Percentiles rank a stretch among this genome's conserved stretches.
Evolutionary conservation across 768 basidiomycete species (phyloP).

Genomic region (Rhodotorula kratochvilovae): DNA sequence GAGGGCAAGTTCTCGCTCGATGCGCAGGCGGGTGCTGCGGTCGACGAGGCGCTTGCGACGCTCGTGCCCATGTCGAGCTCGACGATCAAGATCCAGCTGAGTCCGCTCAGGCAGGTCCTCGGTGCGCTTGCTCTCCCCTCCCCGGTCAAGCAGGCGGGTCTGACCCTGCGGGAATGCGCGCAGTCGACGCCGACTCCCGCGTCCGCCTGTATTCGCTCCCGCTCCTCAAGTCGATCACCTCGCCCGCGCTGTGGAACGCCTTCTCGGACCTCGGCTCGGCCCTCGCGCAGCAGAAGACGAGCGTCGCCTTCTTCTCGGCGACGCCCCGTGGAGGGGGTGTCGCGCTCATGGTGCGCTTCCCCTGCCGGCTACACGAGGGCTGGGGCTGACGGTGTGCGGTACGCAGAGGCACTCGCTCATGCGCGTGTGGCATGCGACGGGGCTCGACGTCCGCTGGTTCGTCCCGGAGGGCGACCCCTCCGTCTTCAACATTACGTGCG

Average conservation of each 20-base stretch:
- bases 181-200: slow-evolving; percentile 28
- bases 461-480: slow-evolving; percentile 46
- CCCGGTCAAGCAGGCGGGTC: too few relatives aligned
- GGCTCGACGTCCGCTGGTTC: slow-evolving; percentile 78
- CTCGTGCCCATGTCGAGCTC: slow-evolving; percentile 16
- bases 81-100: slow-evolving; percentile 15
- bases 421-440: slow-evolving; percentile 71
- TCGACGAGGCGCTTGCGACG: slow-evolving; percentile 16
- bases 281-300: slow-evolving; percentile 76
- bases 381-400: too few relatives aligned
- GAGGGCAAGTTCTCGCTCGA: slow-evolving; percentile 20
- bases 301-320: slow-evolving; percentile 89
- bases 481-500: slow-evolving; percentile 22
- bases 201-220: slow-evolving; percentile 23
- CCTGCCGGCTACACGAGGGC: background rate
- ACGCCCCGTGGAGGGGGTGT: slow-evolving; percentile 96
- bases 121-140: background rate
- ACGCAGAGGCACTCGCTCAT: slow-evolving; percentile 79
- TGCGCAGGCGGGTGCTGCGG: slow-evolving; percentile 9
- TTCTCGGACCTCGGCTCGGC: slow-evolving; percentile 77
- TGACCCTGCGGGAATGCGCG: background rate
- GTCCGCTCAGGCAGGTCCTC: slow-evolving; percentile 12
- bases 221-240: slow-evolving; percentile 3
- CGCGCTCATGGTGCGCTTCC: slow-evolving; percentile 62
- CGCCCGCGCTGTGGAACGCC: slow-evolving; percentile 58